phyloP scores from a whole-genome alignment of 768 basidiomycete species.

The Trametes villosa region DNA sequence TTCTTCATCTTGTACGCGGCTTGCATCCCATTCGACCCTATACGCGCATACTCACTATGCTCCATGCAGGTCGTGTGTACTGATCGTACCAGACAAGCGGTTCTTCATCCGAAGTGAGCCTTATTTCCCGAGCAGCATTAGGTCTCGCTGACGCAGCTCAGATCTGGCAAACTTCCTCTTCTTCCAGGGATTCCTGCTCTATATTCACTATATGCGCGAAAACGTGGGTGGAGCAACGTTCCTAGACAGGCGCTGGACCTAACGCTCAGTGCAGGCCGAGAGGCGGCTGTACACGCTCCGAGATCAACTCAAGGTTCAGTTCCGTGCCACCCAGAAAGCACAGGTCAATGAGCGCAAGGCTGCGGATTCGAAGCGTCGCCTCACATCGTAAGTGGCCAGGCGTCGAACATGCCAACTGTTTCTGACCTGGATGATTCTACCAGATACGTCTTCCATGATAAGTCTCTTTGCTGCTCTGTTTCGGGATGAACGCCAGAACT shows the following conservation, averaged over 20 bases:
- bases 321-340: constrained; percentile 63
- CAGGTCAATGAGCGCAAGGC: constrained; percentile 65
- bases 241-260: not conserved
- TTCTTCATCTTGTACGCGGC: constrained; percentile 58
- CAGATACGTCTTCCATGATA: constrained; percentile 82
- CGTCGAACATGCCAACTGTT: constrained; percentile 26
- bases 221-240: constrained; percentile 35
- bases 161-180: constrained; percentile 72
- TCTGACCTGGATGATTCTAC: constrained; percentile 24
- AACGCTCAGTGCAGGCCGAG: constrained; percentile 39
- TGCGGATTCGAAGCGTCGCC: constrained; percentile 79
- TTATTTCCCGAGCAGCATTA: constrained; percentile 13
- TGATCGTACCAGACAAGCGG: constrained; percentile 44
- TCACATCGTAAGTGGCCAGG: constrained; percentile 70
- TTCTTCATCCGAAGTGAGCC: constrained; percentile 46
- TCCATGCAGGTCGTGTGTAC: constrained; percentile 38
- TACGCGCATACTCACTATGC: not conserved
- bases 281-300: constrained; percentile 53
- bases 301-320: constrained; percentile 58
- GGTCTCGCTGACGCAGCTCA: constrained; percentile 29
- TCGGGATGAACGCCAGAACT: constrained; percentile 15
- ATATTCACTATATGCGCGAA: constrained; percentile 56
- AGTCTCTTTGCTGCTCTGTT: constrained; percentile 40
- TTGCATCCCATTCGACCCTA: not conserved
- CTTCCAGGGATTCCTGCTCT: constrained; percentile 84